phyloP scores from a whole-genome alignment of 768 basidiomycete species.

The Boletus subcaerulescens region DNA sequence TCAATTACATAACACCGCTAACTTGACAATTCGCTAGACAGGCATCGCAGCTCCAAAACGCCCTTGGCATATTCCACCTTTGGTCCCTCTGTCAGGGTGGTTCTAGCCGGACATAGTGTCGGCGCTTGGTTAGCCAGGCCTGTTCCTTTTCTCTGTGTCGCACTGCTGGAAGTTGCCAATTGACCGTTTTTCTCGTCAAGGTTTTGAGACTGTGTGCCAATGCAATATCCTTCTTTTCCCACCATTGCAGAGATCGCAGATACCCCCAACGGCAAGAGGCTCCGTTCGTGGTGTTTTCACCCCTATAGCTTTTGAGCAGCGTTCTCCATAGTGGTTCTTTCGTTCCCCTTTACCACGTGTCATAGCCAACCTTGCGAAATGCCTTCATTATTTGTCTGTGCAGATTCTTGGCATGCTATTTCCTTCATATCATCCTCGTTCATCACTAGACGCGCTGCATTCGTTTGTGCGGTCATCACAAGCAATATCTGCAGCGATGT shows the following conservation, averaged over 20 bases:
- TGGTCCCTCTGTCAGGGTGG: slow-evolving; percentile 29
- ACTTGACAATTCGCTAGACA: too few species aligned
- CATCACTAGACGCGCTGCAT: slow-evolving; percentile 36
- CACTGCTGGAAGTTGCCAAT: neutral
- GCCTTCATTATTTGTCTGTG: slow-evolving; percentile 37
- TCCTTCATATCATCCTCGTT: slow-evolving; percentile 52
- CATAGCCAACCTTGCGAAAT: slow-evolving; percentile 43
- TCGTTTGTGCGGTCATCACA: slow-evolving; percentile 50
- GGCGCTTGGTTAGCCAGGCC: slow-evolving; percentile 70
- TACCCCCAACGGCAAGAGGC: slow-evolving; percentile 59
- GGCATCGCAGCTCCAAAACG: too few species aligned
- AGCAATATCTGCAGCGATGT: slow-evolving; percentile 51
- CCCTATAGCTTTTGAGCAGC: too few species aligned
- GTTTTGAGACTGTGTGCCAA: slow-evolving; percentile 48
- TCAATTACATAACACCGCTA: neutral
- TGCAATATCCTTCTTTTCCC: too few species aligned
- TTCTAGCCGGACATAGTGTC: slow-evolving; percentile 63
- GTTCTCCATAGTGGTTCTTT: slow-evolving; percentile 43
- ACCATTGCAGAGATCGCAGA: slow-evolving; percentile 59
- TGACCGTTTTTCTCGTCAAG: slow-evolving; percentile 30
- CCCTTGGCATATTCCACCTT: too few species aligned
- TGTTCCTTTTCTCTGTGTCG: neutral
- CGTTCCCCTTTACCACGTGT: slow-evolving; percentile 42
- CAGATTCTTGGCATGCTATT: slow-evolving; percentile 46
- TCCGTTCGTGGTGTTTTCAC: slow-evolving; percentile 62